Percentiles rank a stretch among this genome's conserved stretches.
phyloP scores from a whole-genome alignment of 441 rosid species.

The Croton setiger region DNA sequence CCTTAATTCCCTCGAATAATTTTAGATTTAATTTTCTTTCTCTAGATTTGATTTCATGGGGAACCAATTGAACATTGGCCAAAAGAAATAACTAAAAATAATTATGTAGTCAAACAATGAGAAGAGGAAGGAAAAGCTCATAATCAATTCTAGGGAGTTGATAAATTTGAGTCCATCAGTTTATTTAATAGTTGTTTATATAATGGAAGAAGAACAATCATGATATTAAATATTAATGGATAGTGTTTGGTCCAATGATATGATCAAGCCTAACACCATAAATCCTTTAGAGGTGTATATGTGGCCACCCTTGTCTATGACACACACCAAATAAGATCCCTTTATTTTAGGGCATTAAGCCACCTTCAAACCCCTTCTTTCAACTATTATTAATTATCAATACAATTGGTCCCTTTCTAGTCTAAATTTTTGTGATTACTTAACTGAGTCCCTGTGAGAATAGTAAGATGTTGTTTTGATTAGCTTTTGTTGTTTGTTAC shows the following conservation, averaged over 20 bases:
- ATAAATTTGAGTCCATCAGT: not conserved
- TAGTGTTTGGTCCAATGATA: not conserved
- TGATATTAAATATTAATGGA: not conserved
- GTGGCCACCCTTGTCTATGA: not conserved
- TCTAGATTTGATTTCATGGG: not conserved
- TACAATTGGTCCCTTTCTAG: not conserved
- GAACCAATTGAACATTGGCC: not conserved
- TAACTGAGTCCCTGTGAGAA: not conserved
- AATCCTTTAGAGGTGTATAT: not conserved
- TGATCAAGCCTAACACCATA: not conserved
- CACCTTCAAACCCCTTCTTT: not conserved
- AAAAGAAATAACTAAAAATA: not conserved
- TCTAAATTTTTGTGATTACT: not conserved
- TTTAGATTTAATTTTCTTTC: too few relatives aligned
- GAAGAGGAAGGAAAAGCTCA: not conserved
- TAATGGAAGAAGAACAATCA: not conserved
- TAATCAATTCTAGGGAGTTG: not conserved
- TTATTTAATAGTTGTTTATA: not conserved
- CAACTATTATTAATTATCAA: not conserved
- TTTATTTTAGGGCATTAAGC: conserved; percentile 7
- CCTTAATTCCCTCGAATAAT: too few relatives aligned
- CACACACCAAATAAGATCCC: not conserved
- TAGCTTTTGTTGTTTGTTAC: too few relatives aligned
- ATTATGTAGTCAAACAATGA: not conserved
- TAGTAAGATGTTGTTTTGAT: not conserved